phyloP scores from a whole-genome alignment of 257 asterid species.

The Thymus mandschuricus region DNA sequence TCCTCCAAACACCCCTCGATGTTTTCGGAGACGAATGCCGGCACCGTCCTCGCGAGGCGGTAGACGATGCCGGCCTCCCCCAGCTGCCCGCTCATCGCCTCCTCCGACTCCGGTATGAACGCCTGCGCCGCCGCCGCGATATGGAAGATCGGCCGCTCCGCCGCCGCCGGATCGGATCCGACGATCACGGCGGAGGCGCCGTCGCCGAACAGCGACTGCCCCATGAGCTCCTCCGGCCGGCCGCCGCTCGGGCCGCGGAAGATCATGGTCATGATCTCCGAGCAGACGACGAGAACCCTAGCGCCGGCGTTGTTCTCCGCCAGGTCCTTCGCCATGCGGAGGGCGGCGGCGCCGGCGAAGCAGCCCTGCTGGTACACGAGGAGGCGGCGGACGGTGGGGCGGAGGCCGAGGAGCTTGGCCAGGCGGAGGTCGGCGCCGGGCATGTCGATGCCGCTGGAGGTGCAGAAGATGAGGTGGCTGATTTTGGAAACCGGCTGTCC shows the following conservation, averaged over 20 bases:
- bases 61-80: no score
- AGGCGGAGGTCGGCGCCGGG: conserved; percentile 81
- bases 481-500: conserved; percentile 74
- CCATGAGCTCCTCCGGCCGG: conserved; percentile 8
- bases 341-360: conserved; percentile 67
- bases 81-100: no score
- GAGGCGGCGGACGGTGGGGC: conserved; percentile 57
- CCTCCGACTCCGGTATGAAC: no score
- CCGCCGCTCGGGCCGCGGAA: conserved; percentile 62
- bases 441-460: conserved; percentile 78
- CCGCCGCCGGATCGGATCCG: no score
- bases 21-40: no score
- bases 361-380: conserved; percentile 82
- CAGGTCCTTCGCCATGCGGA: conserved; percentile 68
- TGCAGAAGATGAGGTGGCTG: conserved; percentile 69
- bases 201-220: no score
- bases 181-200: no score
- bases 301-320: conserved; percentile 73
- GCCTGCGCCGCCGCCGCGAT: no score
- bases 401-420: conserved; percentile 66
- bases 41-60: no score
- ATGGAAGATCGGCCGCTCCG: no score
- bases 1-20: no score
- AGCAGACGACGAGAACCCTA: conserved; percentile 29
- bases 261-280: conserved; percentile 55